phyloP scores from a whole-genome alignment of 2,329 filamentous ascomycete species.

The Alternaria infectoria region DNA sequence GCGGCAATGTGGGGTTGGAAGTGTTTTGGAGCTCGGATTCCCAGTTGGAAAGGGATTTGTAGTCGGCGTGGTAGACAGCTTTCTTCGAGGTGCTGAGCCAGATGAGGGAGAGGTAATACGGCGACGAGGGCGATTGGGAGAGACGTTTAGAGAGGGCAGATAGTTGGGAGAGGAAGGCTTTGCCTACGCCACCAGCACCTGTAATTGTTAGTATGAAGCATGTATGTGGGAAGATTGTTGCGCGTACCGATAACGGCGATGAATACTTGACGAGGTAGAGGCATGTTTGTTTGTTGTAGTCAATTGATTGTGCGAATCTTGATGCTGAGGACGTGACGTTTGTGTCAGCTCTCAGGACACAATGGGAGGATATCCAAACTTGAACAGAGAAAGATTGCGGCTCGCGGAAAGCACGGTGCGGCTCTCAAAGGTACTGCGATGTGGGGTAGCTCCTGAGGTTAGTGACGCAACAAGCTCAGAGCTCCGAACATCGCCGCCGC shows the following conservation, averaged over 20 bases:
- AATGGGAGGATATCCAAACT: neutral
- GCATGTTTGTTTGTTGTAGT: constrained; percentile 37
- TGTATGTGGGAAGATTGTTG: neutral
- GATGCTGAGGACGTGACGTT: neutral
- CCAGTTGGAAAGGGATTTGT: constrained; percentile 68
- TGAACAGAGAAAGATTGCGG: constrained; percentile 7
- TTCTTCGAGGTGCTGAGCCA: constrained; percentile 87
- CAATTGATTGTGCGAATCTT: neutral
- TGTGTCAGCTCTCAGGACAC: neutral
- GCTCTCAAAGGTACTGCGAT: constrained; percentile 2
- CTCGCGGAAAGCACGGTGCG: neutral
- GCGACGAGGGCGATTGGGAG: constrained; percentile 58
- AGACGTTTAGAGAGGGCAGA: constrained; percentile 68
- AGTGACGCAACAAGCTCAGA: constrained; percentile 24
- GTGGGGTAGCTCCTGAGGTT: constrained; percentile 16
- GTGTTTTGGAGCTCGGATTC: constrained; percentile 68
- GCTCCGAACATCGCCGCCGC: constrained; percentile 30
- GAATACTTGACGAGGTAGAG: constrained; percentile 53
- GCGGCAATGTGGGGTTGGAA: constrained; percentile 67
- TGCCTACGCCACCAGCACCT: constrained; percentile 94
- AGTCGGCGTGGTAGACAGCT: constrained; percentile 76
- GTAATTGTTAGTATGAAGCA: constrained; percentile 15
- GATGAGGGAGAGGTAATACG: constrained; percentile 76
- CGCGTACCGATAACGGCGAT: constrained; percentile 55
- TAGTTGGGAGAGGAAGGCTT: constrained; percentile 86